phyloP scores from a whole-genome alignment of 1,139 yeast species.

The Taphrina betulina region DNA sequence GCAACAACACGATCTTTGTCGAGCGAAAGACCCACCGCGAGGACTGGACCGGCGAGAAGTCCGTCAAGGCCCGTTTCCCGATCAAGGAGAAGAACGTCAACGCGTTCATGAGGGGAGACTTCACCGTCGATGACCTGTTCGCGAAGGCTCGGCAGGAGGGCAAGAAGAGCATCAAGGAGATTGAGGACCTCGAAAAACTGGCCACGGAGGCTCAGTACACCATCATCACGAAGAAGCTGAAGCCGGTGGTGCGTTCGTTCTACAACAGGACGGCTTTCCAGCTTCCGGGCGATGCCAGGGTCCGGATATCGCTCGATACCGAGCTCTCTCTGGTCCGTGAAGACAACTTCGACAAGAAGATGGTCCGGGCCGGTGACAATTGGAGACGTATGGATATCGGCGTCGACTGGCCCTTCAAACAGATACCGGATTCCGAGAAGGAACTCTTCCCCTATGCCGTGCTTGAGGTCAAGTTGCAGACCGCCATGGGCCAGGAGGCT shows the following conservation, averaged over 20 bases:
- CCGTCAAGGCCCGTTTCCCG: slow-evolving; percentile 93
- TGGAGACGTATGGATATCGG: slow-evolving; percentile 99
- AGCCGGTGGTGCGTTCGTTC: slow-evolving; percentile 94
- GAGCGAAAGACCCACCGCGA: slow-evolving; percentile 98
- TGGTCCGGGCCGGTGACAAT: slow-evolving; percentile 82
- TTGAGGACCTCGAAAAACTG: slow-evolving; percentile 84
- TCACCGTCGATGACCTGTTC: slow-evolving; percentile 83
- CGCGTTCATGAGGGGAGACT: slow-evolving; percentile 74
- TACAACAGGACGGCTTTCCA: slow-evolving; percentile 98
- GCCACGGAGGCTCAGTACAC: slow-evolving; percentile 93
- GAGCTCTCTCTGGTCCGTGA: slow-evolving; percentile 95
- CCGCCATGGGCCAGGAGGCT: slow-evolving; percentile 98
- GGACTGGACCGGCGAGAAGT: slow-evolving; percentile 99
- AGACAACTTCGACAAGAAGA: slow-evolving; percentile 83
- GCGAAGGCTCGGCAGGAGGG: slow-evolving; percentile 92
- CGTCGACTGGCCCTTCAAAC: slow-evolving; percentile 89
- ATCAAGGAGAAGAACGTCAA: slow-evolving; percentile 89
- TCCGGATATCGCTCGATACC: slow-evolving; percentile 94
- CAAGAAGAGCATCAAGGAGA: slow-evolving; percentile 79
- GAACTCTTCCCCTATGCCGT: slow-evolving; percentile 97
- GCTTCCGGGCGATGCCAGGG: slow-evolving; percentile 98
- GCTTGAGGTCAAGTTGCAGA: slow-evolving; percentile 91
- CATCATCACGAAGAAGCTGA: slow-evolving; percentile 72
- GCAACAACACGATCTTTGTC: slow-evolving; percentile 83
- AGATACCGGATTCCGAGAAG: slow-evolving; percentile 76